phyloP scores from a whole-genome alignment of 2,329 filamentous ascomycete genomes.

The Fusarium sublunatum region DNA sequence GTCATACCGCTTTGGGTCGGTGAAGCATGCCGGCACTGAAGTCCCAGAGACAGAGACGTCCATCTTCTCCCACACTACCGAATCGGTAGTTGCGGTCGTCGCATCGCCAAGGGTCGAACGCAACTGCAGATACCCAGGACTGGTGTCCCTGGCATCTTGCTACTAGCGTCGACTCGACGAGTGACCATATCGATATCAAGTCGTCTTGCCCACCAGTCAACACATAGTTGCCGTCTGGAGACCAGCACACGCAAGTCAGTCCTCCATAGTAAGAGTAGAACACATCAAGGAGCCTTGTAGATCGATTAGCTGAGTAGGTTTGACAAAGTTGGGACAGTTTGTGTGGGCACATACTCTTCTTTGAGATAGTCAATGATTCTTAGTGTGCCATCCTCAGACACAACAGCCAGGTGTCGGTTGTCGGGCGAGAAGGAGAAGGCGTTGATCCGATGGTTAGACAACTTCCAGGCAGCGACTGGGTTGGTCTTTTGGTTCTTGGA shows the following conservation, averaged over 20 bases:
- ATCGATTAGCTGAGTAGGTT: slow-evolving; percentile 10
- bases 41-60: slow-evolving; percentile 92
- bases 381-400: slow-evolving; percentile 90
- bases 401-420: slow-evolving; percentile 85
- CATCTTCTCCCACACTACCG: slow-evolving; percentile 95
- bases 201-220: slow-evolving; percentile 97
- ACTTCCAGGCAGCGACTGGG: slow-evolving; percentile 90
- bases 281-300: slow-evolving; percentile 79
- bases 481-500: slow-evolving; percentile 95
- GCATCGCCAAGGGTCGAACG: slow-evolving; percentile 97
- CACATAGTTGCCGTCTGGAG: slow-evolving; percentile 94
- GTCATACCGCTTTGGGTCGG: slow-evolving; percentile 82
- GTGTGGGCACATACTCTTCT: slow-evolving; percentile 74
- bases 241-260: slow-evolving; percentile 95
- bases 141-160: slow-evolving; percentile 95
- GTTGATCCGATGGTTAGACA: slow-evolving; percentile 91
- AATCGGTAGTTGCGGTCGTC: slow-evolving; percentile 96
- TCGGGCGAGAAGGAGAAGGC: slow-evolving; percentile 94
- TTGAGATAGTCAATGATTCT: slow-evolving; percentile 91
- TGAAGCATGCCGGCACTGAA: slow-evolving; percentile 98
- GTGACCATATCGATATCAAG: slow-evolving; percentile 93
- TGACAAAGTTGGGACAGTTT: background rate
- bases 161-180: slow-evolving; percentile 84
- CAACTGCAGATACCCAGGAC: slow-evolving; percentile 93
- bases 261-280: slow-evolving; percentile 95